phyloP scores from a whole-genome alignment of 1,284 basidiomycete genomes.

The Sporisorium reilianum region DNA sequence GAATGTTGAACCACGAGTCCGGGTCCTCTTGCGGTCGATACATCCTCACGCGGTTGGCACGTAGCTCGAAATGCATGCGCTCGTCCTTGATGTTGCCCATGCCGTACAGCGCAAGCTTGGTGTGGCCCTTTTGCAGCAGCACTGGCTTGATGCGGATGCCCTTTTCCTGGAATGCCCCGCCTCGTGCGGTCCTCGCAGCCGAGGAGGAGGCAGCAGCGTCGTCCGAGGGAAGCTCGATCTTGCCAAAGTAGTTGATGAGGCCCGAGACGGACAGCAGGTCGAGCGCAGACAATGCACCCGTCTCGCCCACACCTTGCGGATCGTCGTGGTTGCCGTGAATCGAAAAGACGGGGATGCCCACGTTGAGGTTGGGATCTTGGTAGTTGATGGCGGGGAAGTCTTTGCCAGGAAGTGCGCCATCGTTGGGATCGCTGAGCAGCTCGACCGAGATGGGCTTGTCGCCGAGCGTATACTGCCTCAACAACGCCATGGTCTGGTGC shows the following conservation, averaged over 20 bases:
- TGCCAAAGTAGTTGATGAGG: conserved; percentile 97
- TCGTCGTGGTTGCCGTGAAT: conserved; percentile 99
- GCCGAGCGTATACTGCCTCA: conserved; percentile 90
- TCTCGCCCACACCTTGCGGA: conserved; percentile 87
- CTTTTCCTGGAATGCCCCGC: conserved; percentile 74
- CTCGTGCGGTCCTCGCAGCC: conserved; percentile 65
- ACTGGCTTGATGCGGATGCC: conserved; percentile 91
- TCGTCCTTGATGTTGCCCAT: conserved; percentile 97
- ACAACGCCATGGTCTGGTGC: conserved; percentile 78
- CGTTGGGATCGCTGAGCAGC: conserved; percentile 89
- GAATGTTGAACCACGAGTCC: conserved; percentile 90
- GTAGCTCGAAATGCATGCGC: conserved; percentile 93
- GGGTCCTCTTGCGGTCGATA: conserved; percentile 86
- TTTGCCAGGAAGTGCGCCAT: conserved; percentile 71
- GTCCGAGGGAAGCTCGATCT: conserved; percentile 73
- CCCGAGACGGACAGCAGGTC: conserved; percentile 94
- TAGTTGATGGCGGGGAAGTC: conserved; percentile 94
- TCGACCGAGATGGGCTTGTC: conserved; percentile 89
- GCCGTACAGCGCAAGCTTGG: conserved; percentile 89
- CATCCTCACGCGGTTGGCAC: conserved; percentile 93
- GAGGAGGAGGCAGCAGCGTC: conserved; percentile 33
- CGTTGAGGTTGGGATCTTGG: conserved; percentile 94
- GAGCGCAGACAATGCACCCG: conserved; percentile 93
- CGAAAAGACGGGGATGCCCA: conserved; percentile 94
- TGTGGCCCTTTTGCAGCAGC: conserved; percentile 87